Conservation (phyloP, 257 asterid species). For the Nicotiana obtusifolia region DNA sequence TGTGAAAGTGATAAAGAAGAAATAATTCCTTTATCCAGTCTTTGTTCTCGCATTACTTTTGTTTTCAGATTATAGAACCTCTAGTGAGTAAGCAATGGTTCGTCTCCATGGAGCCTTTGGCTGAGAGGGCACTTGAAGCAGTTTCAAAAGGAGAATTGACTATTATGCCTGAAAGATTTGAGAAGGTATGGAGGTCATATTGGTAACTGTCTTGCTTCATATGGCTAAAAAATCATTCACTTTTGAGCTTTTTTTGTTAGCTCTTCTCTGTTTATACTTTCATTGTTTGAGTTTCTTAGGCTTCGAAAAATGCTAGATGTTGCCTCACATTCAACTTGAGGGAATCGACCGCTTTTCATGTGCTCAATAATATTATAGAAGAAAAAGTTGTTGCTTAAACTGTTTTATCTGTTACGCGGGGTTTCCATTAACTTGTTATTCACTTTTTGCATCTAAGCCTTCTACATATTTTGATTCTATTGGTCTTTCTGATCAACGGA, state of each 20-base stretch:
- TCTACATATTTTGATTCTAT: background rate
- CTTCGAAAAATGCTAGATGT: slow-evolving; percentile 1
- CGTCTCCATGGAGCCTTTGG: slow-evolving; percentile 91
- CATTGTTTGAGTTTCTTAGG: slow-evolving; percentile 8
- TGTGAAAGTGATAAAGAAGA: slow-evolving; percentile 14
- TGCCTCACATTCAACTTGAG: slow-evolving; percentile 3
- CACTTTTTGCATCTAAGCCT: slow-evolving; percentile 2
- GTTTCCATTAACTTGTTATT: background rate
- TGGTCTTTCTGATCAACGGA: background rate
- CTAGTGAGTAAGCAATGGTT: slow-evolving; percentile 98
- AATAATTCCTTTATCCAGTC: slow-evolving; percentile 16
- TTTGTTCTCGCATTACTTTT: slow-evolving; percentile 21
- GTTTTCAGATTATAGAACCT: slow-evolving; percentile 83
- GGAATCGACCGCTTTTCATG: background rate
- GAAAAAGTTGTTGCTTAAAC: background rate
- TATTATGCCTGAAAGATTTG: slow-evolving; percentile 90
- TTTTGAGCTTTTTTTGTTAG: background rate
- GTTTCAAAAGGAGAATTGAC: slow-evolving; percentile 83
- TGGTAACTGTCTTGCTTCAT: slow-evolving; percentile 13
- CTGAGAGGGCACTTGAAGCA: slow-evolving; percentile 90
- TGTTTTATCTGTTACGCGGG: background rate
- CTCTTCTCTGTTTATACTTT: slow-evolving; percentile 4
- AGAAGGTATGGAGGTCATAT: slow-evolving; percentile 50
- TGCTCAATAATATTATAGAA: background rate
- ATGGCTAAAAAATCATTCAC: slow-evolving; percentile 1